Percentiles rank a stretch among this genome's conserved stretches.
phyloP scores from a whole-genome alignment of 2,329 filamentous ascomycete species.

The Akanthomyces lecanii region DNA sequence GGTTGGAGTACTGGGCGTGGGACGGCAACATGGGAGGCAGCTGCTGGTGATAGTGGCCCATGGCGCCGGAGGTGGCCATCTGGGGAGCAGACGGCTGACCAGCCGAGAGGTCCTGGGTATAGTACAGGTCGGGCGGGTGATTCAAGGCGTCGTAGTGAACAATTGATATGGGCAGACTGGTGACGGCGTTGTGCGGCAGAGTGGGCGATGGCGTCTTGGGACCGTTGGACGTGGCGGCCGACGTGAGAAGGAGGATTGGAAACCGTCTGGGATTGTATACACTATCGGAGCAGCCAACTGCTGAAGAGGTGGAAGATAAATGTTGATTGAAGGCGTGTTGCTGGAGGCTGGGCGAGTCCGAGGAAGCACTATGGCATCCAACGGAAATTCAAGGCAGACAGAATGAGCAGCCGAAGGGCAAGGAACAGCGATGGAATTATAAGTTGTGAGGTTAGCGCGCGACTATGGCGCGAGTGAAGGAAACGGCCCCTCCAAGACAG shows the following conservation, averaged over 20 bases:
- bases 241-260: constrained; percentile 50
- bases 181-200: constrained; percentile 46
- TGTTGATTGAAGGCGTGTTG: too few relatives aligned
- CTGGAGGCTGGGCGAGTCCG: too few relatives aligned
- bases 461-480: too few relatives aligned
- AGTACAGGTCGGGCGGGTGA: constrained; percentile 81
- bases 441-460: too few relatives aligned
- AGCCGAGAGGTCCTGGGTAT: constrained; percentile 73
- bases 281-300: too few relatives aligned
- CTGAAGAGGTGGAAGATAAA: too few relatives aligned
- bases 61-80: constrained; percentile 67
- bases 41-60: constrained; percentile 75
- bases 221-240: constrained; percentile 54
- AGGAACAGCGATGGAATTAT: too few relatives aligned
- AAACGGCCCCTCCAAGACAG: too few relatives aligned
- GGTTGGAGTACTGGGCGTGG: constrained; percentile 63
- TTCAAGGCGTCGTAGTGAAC: constrained; percentile 63
- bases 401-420: too few relatives aligned
- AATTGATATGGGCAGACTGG: constrained; percentile 29
- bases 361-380: too few relatives aligned
- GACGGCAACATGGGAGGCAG: constrained; percentile 74
- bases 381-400: too few relatives aligned
- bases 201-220: constrained; percentile 76
- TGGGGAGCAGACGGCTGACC: constrained; percentile 71
- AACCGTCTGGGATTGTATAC: constrained; percentile 29